These are phyloP conservation scores for Alnus glutinosa DNA, from an alignment of 306 rosid species.

Conservation along the genomic window DNA sequence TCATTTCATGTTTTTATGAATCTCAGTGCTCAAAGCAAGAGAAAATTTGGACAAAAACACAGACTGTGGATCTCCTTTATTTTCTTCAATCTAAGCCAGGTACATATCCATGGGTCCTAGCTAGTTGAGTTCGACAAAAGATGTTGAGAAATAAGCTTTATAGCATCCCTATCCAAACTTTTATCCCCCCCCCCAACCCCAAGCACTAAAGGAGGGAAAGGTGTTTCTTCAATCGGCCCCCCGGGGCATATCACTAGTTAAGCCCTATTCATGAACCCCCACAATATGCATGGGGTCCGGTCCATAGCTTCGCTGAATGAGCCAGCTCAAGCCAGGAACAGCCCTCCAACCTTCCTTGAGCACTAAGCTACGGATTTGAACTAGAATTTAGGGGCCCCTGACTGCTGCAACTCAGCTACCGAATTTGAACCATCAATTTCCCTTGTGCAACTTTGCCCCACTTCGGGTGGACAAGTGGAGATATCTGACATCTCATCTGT, in stretches of 20 bases:
- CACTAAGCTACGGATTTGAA: not conserved
- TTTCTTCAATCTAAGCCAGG: too few relatives aligned
- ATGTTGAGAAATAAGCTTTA: not conserved
- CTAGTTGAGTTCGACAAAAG: not conserved
- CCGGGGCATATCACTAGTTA: not conserved
- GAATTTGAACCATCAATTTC: not conserved
- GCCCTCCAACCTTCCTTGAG: not conserved
- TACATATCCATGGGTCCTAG: too few relatives aligned
- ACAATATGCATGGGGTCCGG: not conserved
- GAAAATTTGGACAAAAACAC: too few relatives aligned
- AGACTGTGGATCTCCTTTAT: too few relatives aligned
- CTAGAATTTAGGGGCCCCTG: constrained; percentile 1
- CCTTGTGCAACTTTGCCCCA: not conserved
- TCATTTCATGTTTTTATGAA: too few relatives aligned
- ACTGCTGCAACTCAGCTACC: constrained; percentile 1
- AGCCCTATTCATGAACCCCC: not conserved
- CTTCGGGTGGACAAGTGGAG: not conserved
- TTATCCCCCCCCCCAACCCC: not conserved
- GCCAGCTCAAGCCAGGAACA: not conserved
- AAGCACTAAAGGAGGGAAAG: not conserved
- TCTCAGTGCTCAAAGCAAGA: too few relatives aligned
- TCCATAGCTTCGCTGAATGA: not conserved
- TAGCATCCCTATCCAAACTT: not conserved
- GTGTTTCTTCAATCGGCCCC: not conserved
- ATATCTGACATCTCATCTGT: not conserved